These are phyloP conservation scores for Volvox reticuliferus DNA, from an alignment of 139 green algal species.

Conservation along the genomic window DNA sequence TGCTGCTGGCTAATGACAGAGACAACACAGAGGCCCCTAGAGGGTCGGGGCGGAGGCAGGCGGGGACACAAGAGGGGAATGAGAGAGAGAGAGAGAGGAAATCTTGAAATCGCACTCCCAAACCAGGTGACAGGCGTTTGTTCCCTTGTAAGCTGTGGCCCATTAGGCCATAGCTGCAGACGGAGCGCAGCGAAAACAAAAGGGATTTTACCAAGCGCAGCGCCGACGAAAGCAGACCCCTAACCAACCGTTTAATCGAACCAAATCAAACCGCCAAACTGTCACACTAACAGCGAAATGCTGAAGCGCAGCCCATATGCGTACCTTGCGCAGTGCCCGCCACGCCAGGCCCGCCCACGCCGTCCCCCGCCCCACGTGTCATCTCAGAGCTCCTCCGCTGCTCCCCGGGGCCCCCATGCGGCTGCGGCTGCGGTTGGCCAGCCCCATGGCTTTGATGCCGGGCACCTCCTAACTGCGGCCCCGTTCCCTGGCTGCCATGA, in stretches of 20 bases:
- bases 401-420: neutral
- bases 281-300: too few relatives aligned
- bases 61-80: neutral
- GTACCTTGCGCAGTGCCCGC: neutral
- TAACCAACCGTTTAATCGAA: too few relatives aligned
- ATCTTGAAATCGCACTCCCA: too few relatives aligned
- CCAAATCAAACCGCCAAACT: too few relatives aligned
- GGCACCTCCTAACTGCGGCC: neutral
- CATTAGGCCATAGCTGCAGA: too few relatives aligned
- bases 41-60: neutral
- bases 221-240: too few relatives aligned
- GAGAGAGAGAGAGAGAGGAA: too few relatives aligned
- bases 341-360: neutral
- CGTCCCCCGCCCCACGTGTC: neutral
- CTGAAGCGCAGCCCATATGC: neutral
- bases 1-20: neutral
- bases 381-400: neutral
- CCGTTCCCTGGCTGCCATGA: too few relatives aligned
- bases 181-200: too few relatives aligned
- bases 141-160: too few relatives aligned
- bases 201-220: too few relatives aligned
- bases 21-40: constrained; percentile 1
- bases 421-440: neutral
- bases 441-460: neutral
- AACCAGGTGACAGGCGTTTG: too few relatives aligned